A percentile compares a stretch with the other conserved stretches of the same genome.
phyloP scores from a whole-genome alignment of 2,329 filamentous ascomycete genomes.

The Neoascochyta sp. region DNA sequence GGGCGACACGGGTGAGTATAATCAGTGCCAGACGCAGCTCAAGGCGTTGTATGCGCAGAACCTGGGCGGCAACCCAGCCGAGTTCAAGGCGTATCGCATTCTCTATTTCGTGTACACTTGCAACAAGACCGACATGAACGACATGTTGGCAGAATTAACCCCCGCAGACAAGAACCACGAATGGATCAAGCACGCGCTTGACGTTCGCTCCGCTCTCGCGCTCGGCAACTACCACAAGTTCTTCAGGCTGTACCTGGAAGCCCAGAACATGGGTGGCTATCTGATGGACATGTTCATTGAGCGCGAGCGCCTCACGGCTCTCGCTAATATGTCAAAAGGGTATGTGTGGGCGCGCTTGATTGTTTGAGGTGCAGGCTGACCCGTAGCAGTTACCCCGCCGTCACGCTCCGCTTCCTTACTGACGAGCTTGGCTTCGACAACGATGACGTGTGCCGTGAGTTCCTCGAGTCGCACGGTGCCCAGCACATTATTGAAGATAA shows the following conservation, averaged over 20 bases:
- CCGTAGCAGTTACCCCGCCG: slow-evolving; percentile 74
- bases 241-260: slow-evolving; percentile 91
- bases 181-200: slow-evolving; percentile 79
- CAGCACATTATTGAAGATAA: slow-evolving; percentile 64
- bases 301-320: slow-evolving; percentile 83
- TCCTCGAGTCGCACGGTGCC: slow-evolving; percentile 77
- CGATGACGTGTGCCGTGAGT: slow-evolving; percentile 84
- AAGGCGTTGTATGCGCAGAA: slow-evolving; percentile 84
- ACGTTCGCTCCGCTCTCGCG: slow-evolving; percentile 85
- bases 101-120: slow-evolving; percentile 99
- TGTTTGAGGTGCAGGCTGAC: slow-evolving; percentile 45
- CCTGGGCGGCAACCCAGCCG: slow-evolving; percentile 82
- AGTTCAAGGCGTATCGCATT: slow-evolving; percentile 99
- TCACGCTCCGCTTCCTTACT: slow-evolving; percentile 86
- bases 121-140: slow-evolving; percentile 97
- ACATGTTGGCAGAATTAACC: slow-evolving; percentile 98
- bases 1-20: slow-evolving; percentile 99
- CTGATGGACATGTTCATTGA: slow-evolving; percentile 99
- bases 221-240: slow-evolving; percentile 97
- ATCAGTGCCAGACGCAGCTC: slow-evolving; percentile 98
- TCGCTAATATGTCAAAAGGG: slow-evolving; percentile 93
- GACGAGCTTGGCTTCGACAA: slow-evolving; percentile 95
- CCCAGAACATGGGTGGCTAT: slow-evolving; percentile 95
- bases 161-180: slow-evolving; percentile 87
- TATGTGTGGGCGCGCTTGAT: slow-evolving; percentile 52